These are phyloP conservation scores for Pichia sp. DNA, from an alignment of 1,139 yeast species.

Conservation along the genomic window DNA sequence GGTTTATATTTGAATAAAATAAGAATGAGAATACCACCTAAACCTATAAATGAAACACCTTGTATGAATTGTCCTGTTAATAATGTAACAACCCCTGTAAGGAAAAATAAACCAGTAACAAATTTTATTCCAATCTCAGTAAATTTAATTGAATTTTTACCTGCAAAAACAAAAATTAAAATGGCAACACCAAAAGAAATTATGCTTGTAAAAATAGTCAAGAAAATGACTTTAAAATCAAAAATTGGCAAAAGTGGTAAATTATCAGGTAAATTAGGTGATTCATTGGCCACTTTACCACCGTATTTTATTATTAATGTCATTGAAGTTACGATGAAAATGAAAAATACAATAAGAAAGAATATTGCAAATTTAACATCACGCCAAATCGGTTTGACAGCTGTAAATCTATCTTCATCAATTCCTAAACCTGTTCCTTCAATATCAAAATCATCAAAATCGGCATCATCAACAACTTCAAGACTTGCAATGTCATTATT, in stretches of 20 bases:
- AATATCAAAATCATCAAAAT: constrained; percentile 1
- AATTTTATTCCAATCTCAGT: constrained; percentile 63
- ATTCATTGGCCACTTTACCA: constrained; percentile 56
- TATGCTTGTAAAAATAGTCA: constrained; percentile 61
- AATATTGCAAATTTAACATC: constrained; percentile 71
- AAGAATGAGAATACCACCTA: constrained; percentile 58
- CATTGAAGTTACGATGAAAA: constrained; percentile 61
- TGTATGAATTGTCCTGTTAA: constrained; percentile 64
- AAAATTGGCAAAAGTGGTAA: neutral
- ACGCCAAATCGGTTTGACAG: constrained; percentile 60
- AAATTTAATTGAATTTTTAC: constrained; percentile 59
- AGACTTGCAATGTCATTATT: constrained; percentile 3
- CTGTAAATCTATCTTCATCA: constrained; percentile 54
- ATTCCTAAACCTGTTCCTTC: constrained; percentile 6
- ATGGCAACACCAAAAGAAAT: constrained; percentile 56
- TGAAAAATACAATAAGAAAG: constrained; percentile 61
- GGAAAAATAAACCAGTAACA: constrained; percentile 63
- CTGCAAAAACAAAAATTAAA: constrained; percentile 53
- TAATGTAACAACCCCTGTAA: constrained; percentile 68
- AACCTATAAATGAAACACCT: constrained; percentile 65
- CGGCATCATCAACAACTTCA: neutral
- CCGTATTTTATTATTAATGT: constrained; percentile 49
- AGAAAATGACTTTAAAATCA: constrained; percentile 35
- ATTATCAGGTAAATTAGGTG: neutral
- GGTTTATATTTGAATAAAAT: constrained; percentile 69